A percentile compares a stretch with the other conserved stretches of the same genome.
phyloP scores from a whole-genome alignment of 306 rosid genomes.

The Prunus fruticosa region DNA sequence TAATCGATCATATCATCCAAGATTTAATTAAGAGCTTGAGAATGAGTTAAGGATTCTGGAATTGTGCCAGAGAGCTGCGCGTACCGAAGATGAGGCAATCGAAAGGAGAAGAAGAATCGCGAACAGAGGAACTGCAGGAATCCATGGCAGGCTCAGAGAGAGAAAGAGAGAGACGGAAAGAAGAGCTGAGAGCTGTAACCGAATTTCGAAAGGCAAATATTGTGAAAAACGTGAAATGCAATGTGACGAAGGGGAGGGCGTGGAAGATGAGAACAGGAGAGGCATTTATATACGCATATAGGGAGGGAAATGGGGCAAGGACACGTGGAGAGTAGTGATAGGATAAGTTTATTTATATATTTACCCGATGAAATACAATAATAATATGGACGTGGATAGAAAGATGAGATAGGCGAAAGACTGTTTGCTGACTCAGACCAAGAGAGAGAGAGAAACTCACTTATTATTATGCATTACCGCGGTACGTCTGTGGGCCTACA shows the following conservation, averaged over 20 bases:
- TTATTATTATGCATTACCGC: neutral
- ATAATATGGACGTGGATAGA: constrained; percentile 4
- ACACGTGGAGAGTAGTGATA: neutral
- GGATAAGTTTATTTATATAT: neutral
- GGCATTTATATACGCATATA: neutral
- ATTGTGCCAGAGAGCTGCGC: no score
- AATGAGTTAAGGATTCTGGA: neutral
- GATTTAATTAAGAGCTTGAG: neutral
- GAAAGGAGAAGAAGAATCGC: constrained; percentile 16
- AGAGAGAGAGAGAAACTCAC: neutral
- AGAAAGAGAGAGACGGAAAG: constrained; percentile 3
- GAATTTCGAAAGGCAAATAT: neutral
- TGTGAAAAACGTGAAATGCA: neutral
- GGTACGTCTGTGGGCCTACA: neutral
- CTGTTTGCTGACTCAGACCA: constrained; percentile 4
- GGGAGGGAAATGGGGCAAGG: neutral
- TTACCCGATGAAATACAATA: neutral
- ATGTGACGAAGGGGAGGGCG: neutral
- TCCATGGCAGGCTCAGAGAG: constrained; percentile 12
- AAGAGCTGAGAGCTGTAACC: neutral
- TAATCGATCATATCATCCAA: neutral
- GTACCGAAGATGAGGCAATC: constrained; percentile 24
- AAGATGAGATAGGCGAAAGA: neutral
- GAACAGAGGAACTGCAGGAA: constrained; percentile 2
- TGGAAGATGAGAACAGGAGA: neutral